Evolutionary conservation across 208 protist species (phyloP), one percentile per base, ranked within the genome.

Genomic region (Zelonia costaricensis): DNA sequence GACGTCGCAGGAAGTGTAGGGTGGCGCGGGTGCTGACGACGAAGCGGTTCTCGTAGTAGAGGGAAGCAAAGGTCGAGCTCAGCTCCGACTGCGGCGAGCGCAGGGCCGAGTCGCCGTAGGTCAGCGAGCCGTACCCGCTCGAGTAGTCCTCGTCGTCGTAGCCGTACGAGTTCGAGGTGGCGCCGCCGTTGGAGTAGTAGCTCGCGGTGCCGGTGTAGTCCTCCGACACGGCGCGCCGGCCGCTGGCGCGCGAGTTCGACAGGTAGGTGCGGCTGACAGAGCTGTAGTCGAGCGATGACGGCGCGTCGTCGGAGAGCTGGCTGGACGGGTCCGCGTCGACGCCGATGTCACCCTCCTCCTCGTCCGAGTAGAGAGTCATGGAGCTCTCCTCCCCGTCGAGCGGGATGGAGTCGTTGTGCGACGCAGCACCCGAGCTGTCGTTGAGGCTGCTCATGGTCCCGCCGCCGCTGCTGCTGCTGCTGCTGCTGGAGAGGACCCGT

Each of bases 21-120:
- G 70, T 69, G n/a, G 69, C 28, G 27, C 66, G 66, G 9, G 40
- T 45, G 36, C 61, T 58, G 22, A 76, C 57, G 53, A 74, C 64
- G 10, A 54, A 57, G n/a, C 79, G 70, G 71, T 82, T 88, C 9
- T 88, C 81, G 56, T 86, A 67, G 62, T 91, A 95, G 65, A 92
- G 88, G 35, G 78, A 90, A 36, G 79, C 73, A 51, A 91, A 89
- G 20, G 89, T 91, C 10, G 89, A 91, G 73, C 86, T 92, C 51
- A 91, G 71, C 55, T 91, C 81, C 1, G 83, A 91, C 35, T 73
- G 64, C 9, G 89, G 83, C 6, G 84, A 92, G 51, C 77, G 69
- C 38, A 87, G 62, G 2, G 73, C 75, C 20, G 66, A 84, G 60
- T 90, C 78, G 62, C 72, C 74, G 58, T 70, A 74, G 40, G 57